Base-by-base conservation (phyloP, 306 rosid species). In the Cucurbita pepo region DNA sequence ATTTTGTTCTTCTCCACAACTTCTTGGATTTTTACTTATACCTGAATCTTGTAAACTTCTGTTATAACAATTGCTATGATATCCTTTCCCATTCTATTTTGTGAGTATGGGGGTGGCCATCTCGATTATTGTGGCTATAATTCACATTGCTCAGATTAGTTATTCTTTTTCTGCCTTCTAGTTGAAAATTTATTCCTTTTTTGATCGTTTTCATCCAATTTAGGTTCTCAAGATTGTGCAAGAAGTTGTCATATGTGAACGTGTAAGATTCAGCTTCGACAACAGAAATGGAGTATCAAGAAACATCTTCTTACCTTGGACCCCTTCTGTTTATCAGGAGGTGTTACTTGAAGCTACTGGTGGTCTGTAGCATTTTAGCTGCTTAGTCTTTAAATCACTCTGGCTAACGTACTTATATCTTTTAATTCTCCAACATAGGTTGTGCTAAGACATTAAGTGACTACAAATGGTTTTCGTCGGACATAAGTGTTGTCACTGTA, bases 381-480 rank as follows among this genome's bases (percentile, higher is more conserved):
- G 73, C 80, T 81, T 74, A 58, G 67, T 69, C 81, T 72, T 77
- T 79, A 51, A 76, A 14, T 64, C 57, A 55, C 69, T 59, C 72
- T 65, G 76, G 44, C 76, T 58, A 75, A 77, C 43, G 67, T 64
- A 69, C 59, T 80, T 34, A 56, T 57, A 44, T 65, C 53, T 76
- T 77, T 57, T 44, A 71, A 65, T 63, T 48, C 41, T 40, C 36
- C 75, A 67, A 44, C 82, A 65, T 78, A 92, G 98, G 98, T 75
- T 93, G 98, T 80, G 97, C 90, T 59, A 80, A 88, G 77, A 75
- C 85, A 73, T 83, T 83, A 44, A 87, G 81, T 70, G 97, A 90
- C 80, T 88, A 86, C 81, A 88, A 82, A 79, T 93, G 98, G 98
- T 78, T 88, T 75, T 87, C 98, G 74, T 87, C 96, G 45, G 92